Conservation (phyloP, 352 stramenopile species). For the Globisporangium spiculum region DNA sequence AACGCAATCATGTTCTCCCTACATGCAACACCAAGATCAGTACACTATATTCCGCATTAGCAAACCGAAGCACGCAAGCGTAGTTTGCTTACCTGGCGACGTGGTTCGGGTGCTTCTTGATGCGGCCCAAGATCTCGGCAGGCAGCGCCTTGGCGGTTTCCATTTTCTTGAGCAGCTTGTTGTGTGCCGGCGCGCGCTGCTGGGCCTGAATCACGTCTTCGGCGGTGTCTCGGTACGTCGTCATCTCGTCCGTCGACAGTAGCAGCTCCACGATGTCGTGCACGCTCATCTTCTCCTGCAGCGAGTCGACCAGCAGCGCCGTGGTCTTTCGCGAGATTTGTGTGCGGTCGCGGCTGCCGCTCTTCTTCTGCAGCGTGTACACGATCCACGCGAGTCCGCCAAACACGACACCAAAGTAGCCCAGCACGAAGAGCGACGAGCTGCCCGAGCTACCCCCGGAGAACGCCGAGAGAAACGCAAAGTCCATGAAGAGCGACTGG, state of each 20-base stretch:
- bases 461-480: constrained; percentile 65
- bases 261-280: constrained; percentile 79
- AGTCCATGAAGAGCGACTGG: constrained; percentile 72
- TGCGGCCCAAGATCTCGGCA: constrained; percentile 50
- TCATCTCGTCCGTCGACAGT: constrained; percentile 77
- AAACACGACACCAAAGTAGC: constrained; percentile 72
- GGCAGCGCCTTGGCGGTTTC: constrained; percentile 63
- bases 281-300: constrained; percentile 75
- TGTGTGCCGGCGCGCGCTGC: constrained; percentile 59
- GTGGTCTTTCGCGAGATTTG: constrained; percentile 52
- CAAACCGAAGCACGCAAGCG: neutral
- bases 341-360: constrained; percentile 55
- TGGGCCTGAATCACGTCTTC: constrained; percentile 40
- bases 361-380: constrained; percentile 58
- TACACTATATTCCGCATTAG: too few relatives aligned
- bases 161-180: constrained; percentile 85
- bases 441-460: constrained; percentile 31
- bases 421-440: constrained; percentile 58
- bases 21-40: constrained; percentile 5
- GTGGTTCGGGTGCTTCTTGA: constrained; percentile 75
- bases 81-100: constrained; percentile 35
- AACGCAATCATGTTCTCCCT: constrained; percentile 82
- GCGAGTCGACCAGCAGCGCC: constrained; percentile 39
- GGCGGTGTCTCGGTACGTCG: constrained; percentile 31
- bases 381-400: constrained; percentile 55